phyloP scores from a whole-genome alignment of 257 asterid genomes.

The Vinca minor region DNA sequence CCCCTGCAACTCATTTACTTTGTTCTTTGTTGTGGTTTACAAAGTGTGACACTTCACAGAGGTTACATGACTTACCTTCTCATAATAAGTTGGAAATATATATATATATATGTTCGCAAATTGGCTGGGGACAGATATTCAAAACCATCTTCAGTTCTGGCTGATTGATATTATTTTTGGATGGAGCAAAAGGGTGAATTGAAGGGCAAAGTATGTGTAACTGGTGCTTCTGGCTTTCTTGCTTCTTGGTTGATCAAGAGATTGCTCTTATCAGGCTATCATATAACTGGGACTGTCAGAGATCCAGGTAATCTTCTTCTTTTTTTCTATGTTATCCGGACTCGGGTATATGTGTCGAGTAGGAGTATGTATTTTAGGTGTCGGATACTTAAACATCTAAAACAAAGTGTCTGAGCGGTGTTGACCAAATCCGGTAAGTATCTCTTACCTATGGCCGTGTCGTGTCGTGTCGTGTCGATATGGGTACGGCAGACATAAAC shows the following conservation, averaged over 20 bases:
- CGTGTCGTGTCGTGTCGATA: too few relatives aligned
- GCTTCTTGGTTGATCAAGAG: constrained; percentile 90
- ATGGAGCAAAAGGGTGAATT: constrained; percentile 23
- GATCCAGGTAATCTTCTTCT: constrained; percentile 48
- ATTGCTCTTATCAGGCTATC: constrained; percentile 62
- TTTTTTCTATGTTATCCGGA: too few relatives aligned
- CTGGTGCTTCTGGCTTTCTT: constrained; percentile 81
- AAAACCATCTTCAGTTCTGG: constrained; percentile 3
- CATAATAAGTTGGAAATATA: not conserved
- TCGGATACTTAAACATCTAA: too few relatives aligned
- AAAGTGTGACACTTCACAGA: constrained; percentile 20
- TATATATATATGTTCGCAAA: constrained; percentile 9
- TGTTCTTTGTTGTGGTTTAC: not conserved
- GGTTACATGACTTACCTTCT: constrained; percentile 24
- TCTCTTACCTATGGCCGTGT: too few relatives aligned
- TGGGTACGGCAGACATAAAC: too few relatives aligned
- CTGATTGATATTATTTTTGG: not conserved
- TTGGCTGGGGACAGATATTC: not conserved
- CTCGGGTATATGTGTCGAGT: too few relatives aligned
- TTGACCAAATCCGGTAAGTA: too few relatives aligned
- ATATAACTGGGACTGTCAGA: constrained; percentile 72
- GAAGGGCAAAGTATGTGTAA: constrained; percentile 71
- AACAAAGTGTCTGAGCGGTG: too few relatives aligned
- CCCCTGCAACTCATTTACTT: not conserved
- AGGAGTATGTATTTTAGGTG: too few relatives aligned